Conservation (phyloP, 2,329 filamentous ascomycete species). For the Fusarium pininemorale region DNA sequence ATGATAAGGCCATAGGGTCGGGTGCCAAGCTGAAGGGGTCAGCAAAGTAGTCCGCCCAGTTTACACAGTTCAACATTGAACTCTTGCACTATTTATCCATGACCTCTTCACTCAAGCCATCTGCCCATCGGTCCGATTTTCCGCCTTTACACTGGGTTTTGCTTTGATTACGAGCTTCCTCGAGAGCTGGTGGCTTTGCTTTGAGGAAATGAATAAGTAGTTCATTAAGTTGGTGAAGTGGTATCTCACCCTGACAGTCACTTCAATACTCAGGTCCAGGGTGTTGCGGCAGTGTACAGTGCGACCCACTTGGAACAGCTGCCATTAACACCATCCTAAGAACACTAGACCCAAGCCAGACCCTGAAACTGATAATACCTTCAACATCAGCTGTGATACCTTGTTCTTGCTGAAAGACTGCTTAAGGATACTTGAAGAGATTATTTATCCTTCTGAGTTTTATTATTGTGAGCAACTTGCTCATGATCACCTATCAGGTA, state of each 20-base stretch:
- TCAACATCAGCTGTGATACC: not conserved
- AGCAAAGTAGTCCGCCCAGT: not conserved
- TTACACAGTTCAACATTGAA: not conserved
- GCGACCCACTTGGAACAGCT: conserved; percentile 10
- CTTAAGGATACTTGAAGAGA: not conserved
- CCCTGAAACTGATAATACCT: conserved; percentile 14
- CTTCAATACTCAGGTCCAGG: not conserved
- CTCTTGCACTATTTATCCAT: not conserved
- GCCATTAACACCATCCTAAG: not conserved
- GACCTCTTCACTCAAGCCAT: not conserved
- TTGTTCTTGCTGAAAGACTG: not conserved
- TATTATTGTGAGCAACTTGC: not conserved
- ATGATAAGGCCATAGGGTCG: not conserved
- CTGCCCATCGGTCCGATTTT: not conserved
- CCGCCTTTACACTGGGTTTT: not conserved
- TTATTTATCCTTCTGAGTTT: not conserved
- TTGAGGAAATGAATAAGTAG: not conserved
- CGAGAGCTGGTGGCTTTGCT: not conserved
- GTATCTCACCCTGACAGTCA: not conserved
- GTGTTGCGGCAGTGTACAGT: conserved; percentile 25
- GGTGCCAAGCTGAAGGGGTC: not conserved
- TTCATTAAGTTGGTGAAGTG: not conserved
- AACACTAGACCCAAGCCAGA: not conserved
- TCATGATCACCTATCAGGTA: not conserved
- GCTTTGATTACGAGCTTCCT: not conserved